A percentile compares a stretch with the other conserved stretches of the same genome.
phyloP scores from a whole-genome alignment of 2,329 filamentous ascomycete species.

The Davidsoniella australis region DNA sequence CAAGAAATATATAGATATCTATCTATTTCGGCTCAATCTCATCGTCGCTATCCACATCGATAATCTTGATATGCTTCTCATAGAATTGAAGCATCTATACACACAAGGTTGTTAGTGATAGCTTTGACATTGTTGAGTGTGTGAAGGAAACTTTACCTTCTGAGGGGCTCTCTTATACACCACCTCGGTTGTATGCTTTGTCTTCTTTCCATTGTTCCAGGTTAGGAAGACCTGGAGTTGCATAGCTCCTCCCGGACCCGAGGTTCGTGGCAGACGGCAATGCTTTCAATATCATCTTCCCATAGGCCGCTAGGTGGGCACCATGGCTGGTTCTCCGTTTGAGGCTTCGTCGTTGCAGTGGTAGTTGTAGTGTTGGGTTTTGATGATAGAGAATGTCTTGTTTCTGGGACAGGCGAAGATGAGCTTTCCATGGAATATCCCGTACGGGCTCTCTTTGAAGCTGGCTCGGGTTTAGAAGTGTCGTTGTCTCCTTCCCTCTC shows the following conservation, averaged over 20 bases:
- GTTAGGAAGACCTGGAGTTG: slow-evolving; percentile 48
- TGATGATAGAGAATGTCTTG: no score
- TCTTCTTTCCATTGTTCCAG: slow-evolving; percentile 60
- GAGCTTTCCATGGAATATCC: slow-evolving; percentile 28
- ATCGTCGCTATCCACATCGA: no score
- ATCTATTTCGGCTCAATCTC: no score
- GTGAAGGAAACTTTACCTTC: slow-evolving; percentile 32
- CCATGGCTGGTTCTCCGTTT: slow-evolving; percentile 25
- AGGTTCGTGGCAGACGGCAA: slow-evolving; percentile 57
- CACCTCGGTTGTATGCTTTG: slow-evolving; percentile 49
- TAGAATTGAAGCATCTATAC: slow-evolving; percentile 42
- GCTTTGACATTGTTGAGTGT: neutral
- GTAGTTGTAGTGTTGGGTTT: no score
- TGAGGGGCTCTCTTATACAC: slow-evolving; percentile 66
- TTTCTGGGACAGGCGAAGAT: slow-evolving; percentile 25
- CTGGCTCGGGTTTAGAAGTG: slow-evolving; percentile 17
- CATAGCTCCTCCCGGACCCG: slow-evolving; percentile 23
- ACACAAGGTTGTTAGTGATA: neutral
- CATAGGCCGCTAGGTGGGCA: slow-evolving; percentile 56
- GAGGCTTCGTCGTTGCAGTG: slow-evolving; percentile 19
- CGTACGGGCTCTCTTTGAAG: slow-evolving; percentile 28
- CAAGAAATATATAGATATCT: no score
- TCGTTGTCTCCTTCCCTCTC: no score
- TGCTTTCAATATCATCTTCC: slow-evolving; percentile 54
- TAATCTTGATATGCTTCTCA: slow-evolving; percentile 37